Evolutionary conservation across 2,329 filamentous ascomycete species (phyloP).

Genomic region (Bertia moriformis): DNA sequence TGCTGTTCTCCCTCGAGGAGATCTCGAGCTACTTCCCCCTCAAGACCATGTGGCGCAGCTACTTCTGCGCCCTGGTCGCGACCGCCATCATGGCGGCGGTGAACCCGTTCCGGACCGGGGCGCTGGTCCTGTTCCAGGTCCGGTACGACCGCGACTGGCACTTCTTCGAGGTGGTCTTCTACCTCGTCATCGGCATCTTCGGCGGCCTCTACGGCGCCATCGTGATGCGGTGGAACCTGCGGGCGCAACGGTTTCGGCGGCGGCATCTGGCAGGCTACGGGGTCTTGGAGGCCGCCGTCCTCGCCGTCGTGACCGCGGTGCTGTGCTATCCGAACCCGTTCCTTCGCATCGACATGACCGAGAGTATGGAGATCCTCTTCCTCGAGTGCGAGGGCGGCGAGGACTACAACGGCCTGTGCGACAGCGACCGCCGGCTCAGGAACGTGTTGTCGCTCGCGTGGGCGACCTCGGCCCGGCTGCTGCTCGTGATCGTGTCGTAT

Average conservation of each 20-base stretch:
- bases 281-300: constrained; percentile 69
- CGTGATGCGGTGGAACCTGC: constrained; percentile 94
- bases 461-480: constrained; percentile 66
- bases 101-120: constrained; percentile 94
- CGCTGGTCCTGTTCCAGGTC: constrained; percentile 98
- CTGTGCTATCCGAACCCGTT: constrained; percentile 95
- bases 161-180: constrained; percentile 91
- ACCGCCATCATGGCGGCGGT: constrained; percentile 85
- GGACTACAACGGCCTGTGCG: constrained; percentile 81
- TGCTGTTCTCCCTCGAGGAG: constrained; percentile 92
- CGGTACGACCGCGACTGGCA: constrained; percentile 93
- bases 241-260: constrained; percentile 82
- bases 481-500: constrained; percentile 88
- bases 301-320: constrained; percentile 72
- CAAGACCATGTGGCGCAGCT: constrained; percentile 95
- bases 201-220: constrained; percentile 91
- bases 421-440: constrained; percentile 56
- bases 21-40: constrained; percentile 94
- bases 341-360: constrained; percentile 92
- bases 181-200: constrained; percentile 78
- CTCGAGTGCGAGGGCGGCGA: constrained; percentile 79
- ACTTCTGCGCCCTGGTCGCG: constrained; percentile 91
- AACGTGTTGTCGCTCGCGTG: constrained; percentile 67
- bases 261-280: constrained; percentile 76
- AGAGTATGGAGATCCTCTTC: constrained; percentile 97